Base-by-base conservation (phyloP, 2,329 filamentous ascomycete genomes). In the Rhynchosporium graminicola region DNA sequence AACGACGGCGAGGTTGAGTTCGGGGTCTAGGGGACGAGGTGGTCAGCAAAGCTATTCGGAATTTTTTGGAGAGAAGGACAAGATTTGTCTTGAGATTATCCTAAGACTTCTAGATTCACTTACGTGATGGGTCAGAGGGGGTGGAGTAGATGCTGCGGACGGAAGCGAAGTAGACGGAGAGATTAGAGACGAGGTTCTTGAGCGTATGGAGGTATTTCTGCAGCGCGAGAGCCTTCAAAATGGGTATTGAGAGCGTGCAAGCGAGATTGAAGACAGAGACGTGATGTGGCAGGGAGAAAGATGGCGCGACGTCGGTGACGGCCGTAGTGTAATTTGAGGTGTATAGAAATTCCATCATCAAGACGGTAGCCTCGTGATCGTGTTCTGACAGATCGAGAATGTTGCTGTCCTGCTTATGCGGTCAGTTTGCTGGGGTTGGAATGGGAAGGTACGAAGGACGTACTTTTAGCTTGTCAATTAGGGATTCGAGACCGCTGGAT, bases 271-370 rank as follows among this genome's bases (percentile, higher is more conserved):
- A 71, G 50, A 71, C 52, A 6, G 45, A n/a, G 57, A 67, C 59
- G 56, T 71, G 59, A 26, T 59, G 3, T 3, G n/a, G 5, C 40
- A 69, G 59, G 46, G 62, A 46, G 55, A 59, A 60, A 20, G 42
- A 13, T 2, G 63, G 55, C 9, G 10, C 40, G 26, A 20, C 2
- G 38, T 65, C 45, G 12, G 43, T 40, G n/a, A 54, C 47, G 3
- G 56, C 26, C 13, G 59, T 57, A 0, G 57, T 58, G 40, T 72
- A 72, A 12, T 59, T 61, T 15, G 57, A 57, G 6, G 64, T 65
- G 54, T 72, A 72, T 13, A 72, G 63, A 48, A 69, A 72, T 33
- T 70, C 65, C 26, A 72, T 63, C n/a, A 68, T 50, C 3, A 36
- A 51, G 4, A 36, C 43, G 3, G 65, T 46, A 1, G 65, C 48